Conservation (phyloP, 192 early-diverging fungal species). For the Umbelopsis sp. region DNA sequence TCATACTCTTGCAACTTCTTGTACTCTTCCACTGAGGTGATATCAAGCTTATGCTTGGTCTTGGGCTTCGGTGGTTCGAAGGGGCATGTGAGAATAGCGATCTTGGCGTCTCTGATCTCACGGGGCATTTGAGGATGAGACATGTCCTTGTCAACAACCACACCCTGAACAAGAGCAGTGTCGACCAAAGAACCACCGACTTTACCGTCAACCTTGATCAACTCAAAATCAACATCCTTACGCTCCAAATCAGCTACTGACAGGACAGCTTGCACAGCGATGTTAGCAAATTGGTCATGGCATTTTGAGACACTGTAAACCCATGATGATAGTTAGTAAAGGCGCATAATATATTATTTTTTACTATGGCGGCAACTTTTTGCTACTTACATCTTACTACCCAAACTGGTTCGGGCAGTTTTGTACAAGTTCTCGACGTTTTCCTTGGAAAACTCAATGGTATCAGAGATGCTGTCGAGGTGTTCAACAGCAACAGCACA, state of each 20-base stretch:
- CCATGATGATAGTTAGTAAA: background rate
- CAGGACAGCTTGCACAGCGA: constrained; percentile 97
- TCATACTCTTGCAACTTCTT: constrained; percentile 96
- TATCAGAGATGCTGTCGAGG: constrained; percentile 91
- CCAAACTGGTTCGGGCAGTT: constrained; percentile 95
- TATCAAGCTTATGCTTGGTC: constrained; percentile 99
- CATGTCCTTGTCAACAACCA: constrained; percentile 99
- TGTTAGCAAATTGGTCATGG: constrained; percentile 97
- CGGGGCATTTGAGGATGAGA: constrained; percentile 99
- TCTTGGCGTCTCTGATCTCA: constrained; percentile 91
- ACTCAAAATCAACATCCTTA: constrained; percentile 99
- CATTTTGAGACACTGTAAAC: constrained; percentile 88
- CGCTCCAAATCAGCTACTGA: constrained; percentile 98
- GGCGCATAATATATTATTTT: background rate
- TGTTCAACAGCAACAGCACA: constrained; percentile 93
- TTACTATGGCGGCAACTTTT: background rate
- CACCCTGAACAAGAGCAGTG: constrained; percentile 92
- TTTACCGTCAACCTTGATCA: constrained; percentile 99
- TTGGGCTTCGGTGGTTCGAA: constrained; percentile 99
- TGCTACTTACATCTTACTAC: constrained; percentile 92
- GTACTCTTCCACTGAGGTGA: constrained; percentile 98
- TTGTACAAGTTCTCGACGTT: constrained; percentile 86
- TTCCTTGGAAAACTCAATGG: constrained; percentile 81
- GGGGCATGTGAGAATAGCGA: constrained; percentile 98
- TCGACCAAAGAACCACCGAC: constrained; percentile 96